These are phyloP conservation scores for Trypanosoma mega DNA, from an alignment of 208 protist genomes.

Conservation along the genomic window DNA sequence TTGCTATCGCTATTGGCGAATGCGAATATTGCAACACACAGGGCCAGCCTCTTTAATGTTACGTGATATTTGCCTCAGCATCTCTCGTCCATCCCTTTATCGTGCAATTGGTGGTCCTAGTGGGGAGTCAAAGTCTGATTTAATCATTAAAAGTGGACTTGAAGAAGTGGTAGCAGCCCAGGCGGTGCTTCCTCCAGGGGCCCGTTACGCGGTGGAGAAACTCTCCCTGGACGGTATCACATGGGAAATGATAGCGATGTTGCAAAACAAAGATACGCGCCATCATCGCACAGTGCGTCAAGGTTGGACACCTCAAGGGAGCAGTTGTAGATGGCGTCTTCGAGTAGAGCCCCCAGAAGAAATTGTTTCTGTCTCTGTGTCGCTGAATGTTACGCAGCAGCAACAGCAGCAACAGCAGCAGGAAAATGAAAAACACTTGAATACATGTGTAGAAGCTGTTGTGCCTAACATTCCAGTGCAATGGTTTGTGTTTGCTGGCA, in stretches of 20 bases:
- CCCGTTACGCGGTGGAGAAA: slow-evolving; percentile 63
- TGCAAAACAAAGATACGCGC: slow-evolving; percentile 29
- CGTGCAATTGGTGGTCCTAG: neutral
- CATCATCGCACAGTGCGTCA: slow-evolving; percentile 17
- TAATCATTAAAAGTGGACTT: slow-evolving; percentile 10
- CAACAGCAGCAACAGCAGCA: neutral
- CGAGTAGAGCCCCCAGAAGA: too few species aligned
- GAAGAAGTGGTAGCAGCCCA: slow-evolving; percentile 45
- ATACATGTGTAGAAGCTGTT: too few species aligned
- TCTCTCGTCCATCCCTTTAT: slow-evolving; percentile 23
- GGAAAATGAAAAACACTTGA: too few species aligned
- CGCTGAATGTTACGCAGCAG: too few species aligned
- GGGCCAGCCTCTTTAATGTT: slow-evolving; percentile 16
- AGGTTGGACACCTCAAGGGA: slow-evolving; percentile 33
- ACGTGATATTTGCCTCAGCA: slow-evolving; percentile 19
- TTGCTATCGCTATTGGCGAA: slow-evolving; percentile 44
- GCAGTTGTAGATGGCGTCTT: slow-evolving; percentile 64
- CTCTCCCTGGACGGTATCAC: slow-evolving; percentile 60
- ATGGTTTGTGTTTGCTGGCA: slow-evolving; percentile 49
- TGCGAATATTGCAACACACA: slow-evolving; percentile 35
- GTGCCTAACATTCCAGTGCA: slow-evolving; percentile 22
- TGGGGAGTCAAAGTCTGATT: neutral
- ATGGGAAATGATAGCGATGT: slow-evolving; percentile 45
- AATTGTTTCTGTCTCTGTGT: too few species aligned
- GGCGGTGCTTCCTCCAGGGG: slow-evolving; percentile 39